A percentile compares a stretch with the other conserved stretches of the same genome.
phyloP scores from a whole-genome alignment of 768 basidiomycete species.

The Tremella fuciformis region DNA sequence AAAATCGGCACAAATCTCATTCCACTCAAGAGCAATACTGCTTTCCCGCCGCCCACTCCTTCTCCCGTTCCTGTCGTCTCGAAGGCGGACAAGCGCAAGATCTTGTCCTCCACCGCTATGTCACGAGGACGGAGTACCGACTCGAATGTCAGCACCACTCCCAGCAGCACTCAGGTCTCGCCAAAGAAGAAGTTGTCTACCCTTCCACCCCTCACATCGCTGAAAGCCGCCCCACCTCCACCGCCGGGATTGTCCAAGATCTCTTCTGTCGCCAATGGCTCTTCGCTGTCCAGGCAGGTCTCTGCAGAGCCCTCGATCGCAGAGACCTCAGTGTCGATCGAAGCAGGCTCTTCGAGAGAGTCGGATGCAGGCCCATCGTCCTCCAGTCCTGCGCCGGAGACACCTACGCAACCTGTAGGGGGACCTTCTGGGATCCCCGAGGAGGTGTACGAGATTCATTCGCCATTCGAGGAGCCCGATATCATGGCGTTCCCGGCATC shows the following conservation, averaged over 20 bases:
- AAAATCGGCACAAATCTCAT: conserved; percentile 31
- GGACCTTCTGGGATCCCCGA: conserved; percentile 33
- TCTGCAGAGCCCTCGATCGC: not conserved
- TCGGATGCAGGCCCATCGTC: conserved; percentile 45
- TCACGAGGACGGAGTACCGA: conserved; percentile 33
- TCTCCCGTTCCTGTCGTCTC: conserved; percentile 28
- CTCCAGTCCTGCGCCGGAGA: conserved; percentile 38
- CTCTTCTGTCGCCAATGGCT: not conserved
- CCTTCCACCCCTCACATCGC: conserved; percentile 14
- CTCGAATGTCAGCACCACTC: conserved; percentile 22
- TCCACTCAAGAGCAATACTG: conserved; percentile 35
- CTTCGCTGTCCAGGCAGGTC: not conserved
- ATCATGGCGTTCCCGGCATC: conserved; percentile 34
- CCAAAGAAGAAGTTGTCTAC: conserved; percentile 35
- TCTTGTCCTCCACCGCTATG: conserved; percentile 20
- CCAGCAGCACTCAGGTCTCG: conserved; percentile 30
- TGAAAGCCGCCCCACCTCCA: conserved; percentile 10
- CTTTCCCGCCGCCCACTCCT: conserved; percentile 43
- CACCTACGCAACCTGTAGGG: conserved; percentile 18
- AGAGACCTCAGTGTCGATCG: not conserved
- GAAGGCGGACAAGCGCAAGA: conserved; percentile 33
- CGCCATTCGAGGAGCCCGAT: conserved; percentile 39
- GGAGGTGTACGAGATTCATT: conserved; percentile 39
- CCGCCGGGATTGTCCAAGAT: conserved; percentile 3
- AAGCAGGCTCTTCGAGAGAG: conserved; percentile 22